phyloP scores from a whole-genome alignment of 2,329 filamentous ascomycete genomes.

The Trichoderma asperellum region DNA sequence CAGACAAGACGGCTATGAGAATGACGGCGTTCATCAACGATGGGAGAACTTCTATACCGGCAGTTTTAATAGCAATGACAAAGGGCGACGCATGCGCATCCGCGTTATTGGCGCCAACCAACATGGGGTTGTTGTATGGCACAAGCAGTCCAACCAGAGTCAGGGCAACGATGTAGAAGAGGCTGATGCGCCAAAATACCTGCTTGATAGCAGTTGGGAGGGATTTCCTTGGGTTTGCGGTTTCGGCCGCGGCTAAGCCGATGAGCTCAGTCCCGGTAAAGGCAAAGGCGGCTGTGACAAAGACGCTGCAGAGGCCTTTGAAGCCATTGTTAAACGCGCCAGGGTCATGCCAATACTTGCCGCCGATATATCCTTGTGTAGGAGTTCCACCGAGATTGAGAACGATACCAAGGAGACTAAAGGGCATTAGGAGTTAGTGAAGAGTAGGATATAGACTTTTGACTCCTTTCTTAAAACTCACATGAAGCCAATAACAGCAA shows the following conservation, averaged over 20 bases:
- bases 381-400: conserved; percentile 81
- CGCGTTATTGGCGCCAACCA: conserved; percentile 62
- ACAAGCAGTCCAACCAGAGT: conserved; percentile 81
- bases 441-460: neutral
- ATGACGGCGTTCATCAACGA: conserved; percentile 94
- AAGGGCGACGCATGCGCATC: conserved; percentile 83
- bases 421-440: neutral
- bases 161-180: conserved; percentile 87
- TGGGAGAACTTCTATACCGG: conserved; percentile 78
- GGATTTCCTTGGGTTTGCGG: conserved; percentile 75
- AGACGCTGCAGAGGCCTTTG: conserved; percentile 78
- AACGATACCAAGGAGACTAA: conserved; percentile 78
- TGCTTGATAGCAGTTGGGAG: conserved; percentile 88
- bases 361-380: conserved; percentile 76
- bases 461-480: conserved; percentile 46
- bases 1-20: conserved; percentile 84
- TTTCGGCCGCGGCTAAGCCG: conserved; percentile 76
- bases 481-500: conserved; percentile 88
- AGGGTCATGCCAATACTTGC: conserved; percentile 73
- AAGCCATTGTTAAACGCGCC: conserved; percentile 83
- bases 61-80: conserved; percentile 86
- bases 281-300: conserved; percentile 75
- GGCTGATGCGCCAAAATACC: conserved; percentile 89
- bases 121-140: conserved; percentile 66
- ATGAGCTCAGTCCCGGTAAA: conserved; percentile 77